These are phyloP conservation scores for Globisporangium lucens DNA, from an alignment of 352 stramenopile genomes.

Conservation along the genomic window DNA sequence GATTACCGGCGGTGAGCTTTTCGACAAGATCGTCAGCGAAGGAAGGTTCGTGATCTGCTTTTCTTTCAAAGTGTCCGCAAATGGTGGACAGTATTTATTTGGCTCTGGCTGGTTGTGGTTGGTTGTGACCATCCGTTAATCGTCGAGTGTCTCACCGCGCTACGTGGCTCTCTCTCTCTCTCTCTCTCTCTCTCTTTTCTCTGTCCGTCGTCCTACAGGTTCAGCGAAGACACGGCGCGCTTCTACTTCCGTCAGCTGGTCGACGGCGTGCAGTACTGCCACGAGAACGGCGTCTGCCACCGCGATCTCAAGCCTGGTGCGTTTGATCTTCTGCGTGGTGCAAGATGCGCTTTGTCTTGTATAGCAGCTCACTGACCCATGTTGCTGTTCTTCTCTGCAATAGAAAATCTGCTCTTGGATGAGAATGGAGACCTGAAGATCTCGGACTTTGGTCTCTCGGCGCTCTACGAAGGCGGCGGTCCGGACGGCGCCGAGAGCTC, in stretches of 20 bases:
- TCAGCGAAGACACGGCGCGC: slow-evolving; percentile 94
- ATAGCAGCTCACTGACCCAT: neutral
- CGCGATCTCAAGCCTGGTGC: slow-evolving; percentile 94
- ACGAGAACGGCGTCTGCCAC: slow-evolving; percentile 97
- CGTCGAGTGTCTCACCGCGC: slow-evolving; percentile 12
- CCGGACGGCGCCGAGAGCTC: slow-evolving; percentile 81
- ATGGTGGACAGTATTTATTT: neutral
- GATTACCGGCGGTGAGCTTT: slow-evolving; percentile 88
- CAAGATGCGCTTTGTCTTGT: neutral
- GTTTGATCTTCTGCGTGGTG: neutral
- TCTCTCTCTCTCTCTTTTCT: slow-evolving; percentile 4
- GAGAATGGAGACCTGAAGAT: slow-evolving; percentile 98
- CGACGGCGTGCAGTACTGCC: slow-evolving; percentile 96
- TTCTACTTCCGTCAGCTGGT: slow-evolving; percentile 99
- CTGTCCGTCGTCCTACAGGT: slow-evolving; percentile 35
- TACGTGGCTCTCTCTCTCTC: slow-evolving; percentile 13
- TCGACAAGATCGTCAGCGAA: slow-evolving; percentile 97
- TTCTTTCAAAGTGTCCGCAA: neutral
- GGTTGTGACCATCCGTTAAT: neutral
- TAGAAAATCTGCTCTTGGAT: slow-evolving; percentile 96
- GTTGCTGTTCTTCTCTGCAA: slow-evolving; percentile 12
- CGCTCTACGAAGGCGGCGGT: slow-evolving; percentile 86
- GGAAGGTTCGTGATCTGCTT: slow-evolving; percentile 43
- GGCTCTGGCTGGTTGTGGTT: neutral
- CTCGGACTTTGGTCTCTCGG: slow-evolving; percentile 98